phyloP scores from a whole-genome alignment of 1,284 basidiomycete species.

The Rhodotorula sp. region DNA sequence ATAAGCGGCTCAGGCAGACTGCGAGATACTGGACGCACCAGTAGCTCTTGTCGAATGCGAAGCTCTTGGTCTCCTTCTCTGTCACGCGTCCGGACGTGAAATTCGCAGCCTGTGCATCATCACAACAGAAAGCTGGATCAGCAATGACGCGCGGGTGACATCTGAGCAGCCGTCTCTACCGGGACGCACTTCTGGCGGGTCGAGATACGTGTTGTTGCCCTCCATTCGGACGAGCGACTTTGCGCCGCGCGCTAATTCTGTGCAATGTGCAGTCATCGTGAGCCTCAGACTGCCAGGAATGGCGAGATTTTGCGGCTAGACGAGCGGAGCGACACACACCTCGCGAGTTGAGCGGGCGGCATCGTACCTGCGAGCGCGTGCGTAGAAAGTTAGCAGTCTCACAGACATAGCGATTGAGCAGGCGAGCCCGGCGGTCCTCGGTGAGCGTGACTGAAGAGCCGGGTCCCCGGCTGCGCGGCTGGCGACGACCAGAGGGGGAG shows the following conservation, averaged over 20 bases:
- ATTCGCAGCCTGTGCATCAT: conserved; percentile 6
- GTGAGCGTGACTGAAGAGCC: no score
- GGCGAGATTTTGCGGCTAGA: no score
- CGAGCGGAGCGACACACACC: no score
- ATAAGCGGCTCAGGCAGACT: neutral
- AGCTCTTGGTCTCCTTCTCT: conserved; percentile 82
- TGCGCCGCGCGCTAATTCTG: conserved; percentile 86
- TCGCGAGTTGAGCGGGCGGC: no score
- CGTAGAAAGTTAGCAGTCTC: no score
- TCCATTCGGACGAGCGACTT: conserved; percentile 90
- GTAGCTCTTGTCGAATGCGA: conserved; percentile 93
- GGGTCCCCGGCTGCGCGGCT: no score
- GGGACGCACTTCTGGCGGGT: conserved; percentile 62
- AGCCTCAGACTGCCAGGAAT: no score
- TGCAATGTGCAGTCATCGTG: no score
- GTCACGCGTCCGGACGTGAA: conserved; percentile 2
- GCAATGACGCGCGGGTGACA: neutral
- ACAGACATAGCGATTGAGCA: no score
- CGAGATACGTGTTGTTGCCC: conserved; percentile 83
- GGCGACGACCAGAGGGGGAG: neutral
- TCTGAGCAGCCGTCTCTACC: neutral
- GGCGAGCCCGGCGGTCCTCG: no score
- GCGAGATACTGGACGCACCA: conserved; percentile 48
- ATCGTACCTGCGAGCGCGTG: no score
- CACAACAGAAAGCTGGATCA: no score